Percentiles rank a stretch among this genome's conserved stretches.
Evolutionary conservation across 495 filamentous ascomycete genomes (phyloP).

Genomic region (Daldinia caldariorum): DNA sequence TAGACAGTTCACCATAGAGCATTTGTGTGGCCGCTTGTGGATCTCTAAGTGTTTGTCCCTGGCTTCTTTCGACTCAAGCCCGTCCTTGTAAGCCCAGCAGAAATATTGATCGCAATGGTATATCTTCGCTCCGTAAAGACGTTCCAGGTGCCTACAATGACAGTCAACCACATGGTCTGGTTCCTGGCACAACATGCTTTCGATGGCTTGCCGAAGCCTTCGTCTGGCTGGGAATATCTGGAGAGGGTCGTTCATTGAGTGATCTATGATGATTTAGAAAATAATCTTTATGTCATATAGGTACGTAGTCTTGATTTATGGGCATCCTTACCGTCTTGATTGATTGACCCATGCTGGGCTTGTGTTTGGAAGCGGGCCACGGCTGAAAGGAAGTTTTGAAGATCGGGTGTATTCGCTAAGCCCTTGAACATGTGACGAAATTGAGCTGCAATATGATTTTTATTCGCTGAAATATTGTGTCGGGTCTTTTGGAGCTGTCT

Average conservation of each 20-base stretch:
- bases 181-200: conserved; percentile 13
- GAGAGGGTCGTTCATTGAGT: conserved; percentile 17
- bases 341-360: conserved; percentile 2
- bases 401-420: background rate
- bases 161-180: conserved; percentile 8
- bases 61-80: conserved; percentile 4
- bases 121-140: conserved; percentile 20
- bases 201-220: conserved; percentile 15
- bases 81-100: conserved; percentile 24
- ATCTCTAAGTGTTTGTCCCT: conserved; percentile 19
- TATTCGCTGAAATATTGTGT: background rate
- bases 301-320: no score
- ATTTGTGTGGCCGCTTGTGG: conserved; percentile 24
- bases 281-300: no score
- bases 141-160: conserved; percentile 1
- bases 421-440: conserved; percentile 10
- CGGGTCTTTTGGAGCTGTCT: conserved; percentile 15
- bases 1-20: conserved; percentile 5
- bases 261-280: no score
- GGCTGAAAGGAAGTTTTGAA: conserved; percentile 9
- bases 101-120: conserved; percentile 30
- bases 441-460: background rate
- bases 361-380: conserved; percentile 6
- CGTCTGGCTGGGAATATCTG: conserved; percentile 13
- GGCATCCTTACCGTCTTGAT: conserved; percentile 12